phyloP scores from a whole-genome alignment of 2,329 filamentous ascomycete species.

The Monosporascus sp. region DNA sequence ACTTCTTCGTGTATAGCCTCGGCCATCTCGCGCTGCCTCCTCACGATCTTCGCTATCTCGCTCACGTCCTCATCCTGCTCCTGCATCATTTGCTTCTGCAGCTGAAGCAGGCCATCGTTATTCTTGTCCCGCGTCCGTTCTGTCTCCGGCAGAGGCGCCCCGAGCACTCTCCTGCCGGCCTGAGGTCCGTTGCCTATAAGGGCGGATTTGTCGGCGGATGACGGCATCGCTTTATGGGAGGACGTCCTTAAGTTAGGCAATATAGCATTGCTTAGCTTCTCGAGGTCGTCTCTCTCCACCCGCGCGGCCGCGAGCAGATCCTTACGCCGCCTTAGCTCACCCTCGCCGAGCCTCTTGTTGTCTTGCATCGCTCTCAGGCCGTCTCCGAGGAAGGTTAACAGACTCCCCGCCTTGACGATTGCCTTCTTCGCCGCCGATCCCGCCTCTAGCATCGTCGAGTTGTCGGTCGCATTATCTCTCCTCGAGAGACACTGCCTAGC shows the following conservation, averaged over 20 bases:
- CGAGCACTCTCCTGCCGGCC: constrained; percentile 60
- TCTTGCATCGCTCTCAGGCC: constrained; percentile 57
- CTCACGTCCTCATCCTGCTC: constrained; percentile 72
- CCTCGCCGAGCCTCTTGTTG: constrained; percentile 57
- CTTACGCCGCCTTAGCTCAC: constrained; percentile 65
- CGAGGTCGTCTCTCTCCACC: constrained; percentile 71
- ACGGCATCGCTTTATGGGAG: constrained; percentile 43
- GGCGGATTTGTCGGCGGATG: constrained; percentile 43
- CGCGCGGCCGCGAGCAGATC: constrained; percentile 65
- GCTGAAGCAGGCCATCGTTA: constrained; percentile 66
- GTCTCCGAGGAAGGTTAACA: constrained; percentile 60
- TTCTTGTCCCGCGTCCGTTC: constrained; percentile 71
- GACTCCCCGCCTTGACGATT: constrained; percentile 61
- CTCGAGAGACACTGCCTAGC: constrained; percentile 61
- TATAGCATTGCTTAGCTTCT: constrained; percentile 61
- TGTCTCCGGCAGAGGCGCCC: constrained; percentile 68
- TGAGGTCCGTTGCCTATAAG: constrained; percentile 38
- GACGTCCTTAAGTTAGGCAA: constrained; percentile 34
- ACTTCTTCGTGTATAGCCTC: constrained; percentile 71
- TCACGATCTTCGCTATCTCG: constrained; percentile 61
- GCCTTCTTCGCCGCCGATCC: constrained; percentile 70
- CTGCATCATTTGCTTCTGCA: constrained; percentile 69
- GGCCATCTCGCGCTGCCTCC: constrained; percentile 72
- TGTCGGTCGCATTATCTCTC: constrained; percentile 55
- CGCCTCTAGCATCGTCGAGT: constrained; percentile 50